These are phyloP conservation scores for Fusarium austroafricanum DNA, from an alignment of 2,329 filamentous ascomycete genomes.

Conservation along the genomic window DNA sequence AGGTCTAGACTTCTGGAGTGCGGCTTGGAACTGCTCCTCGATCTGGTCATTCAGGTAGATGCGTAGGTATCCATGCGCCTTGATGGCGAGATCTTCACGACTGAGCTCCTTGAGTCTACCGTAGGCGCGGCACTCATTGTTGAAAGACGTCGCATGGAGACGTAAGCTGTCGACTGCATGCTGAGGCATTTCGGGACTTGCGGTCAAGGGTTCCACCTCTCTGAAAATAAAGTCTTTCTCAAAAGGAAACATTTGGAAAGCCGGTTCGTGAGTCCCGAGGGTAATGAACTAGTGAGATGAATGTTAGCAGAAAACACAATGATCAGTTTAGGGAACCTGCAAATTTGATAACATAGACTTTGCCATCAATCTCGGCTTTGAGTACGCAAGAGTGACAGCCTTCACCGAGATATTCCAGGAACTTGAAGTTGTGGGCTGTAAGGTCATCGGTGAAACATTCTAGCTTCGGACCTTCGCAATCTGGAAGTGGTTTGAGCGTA, in stretches of 20 bases:
- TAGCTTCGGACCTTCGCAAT: conserved; percentile 20
- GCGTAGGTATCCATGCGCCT: conserved; percentile 13
- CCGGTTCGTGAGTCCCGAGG: too few species aligned
- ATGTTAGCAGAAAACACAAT: not conserved
- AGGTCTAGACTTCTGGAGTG: not conserved
- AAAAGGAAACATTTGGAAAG: not conserved
- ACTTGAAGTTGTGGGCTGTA: not conserved
- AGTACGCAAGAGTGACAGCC: not conserved
- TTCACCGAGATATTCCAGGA: fast-evolving
- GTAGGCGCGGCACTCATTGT: conserved; percentile 26
- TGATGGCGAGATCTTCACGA: conserved; percentile 6
- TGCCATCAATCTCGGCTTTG: conserved; percentile 9
- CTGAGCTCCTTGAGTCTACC: conserved; percentile 22
- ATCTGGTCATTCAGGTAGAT: not conserved
- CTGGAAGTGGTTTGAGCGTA: not conserved
- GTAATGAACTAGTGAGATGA: not conserved
- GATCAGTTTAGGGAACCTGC: not conserved
- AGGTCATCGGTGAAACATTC: conserved; percentile 18
- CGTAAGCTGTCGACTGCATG: not conserved
- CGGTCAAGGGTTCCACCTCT: too few species aligned
- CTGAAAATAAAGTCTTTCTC: too few species aligned
- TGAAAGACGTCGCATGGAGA: conserved; percentile 6
- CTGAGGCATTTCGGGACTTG: not conserved
- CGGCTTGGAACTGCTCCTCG: not conserved
- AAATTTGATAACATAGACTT: conserved; percentile 5